phyloP scores from a whole-genome alignment of 108 stramenopile genomes.

The Conticribra guillardii region DNA sequence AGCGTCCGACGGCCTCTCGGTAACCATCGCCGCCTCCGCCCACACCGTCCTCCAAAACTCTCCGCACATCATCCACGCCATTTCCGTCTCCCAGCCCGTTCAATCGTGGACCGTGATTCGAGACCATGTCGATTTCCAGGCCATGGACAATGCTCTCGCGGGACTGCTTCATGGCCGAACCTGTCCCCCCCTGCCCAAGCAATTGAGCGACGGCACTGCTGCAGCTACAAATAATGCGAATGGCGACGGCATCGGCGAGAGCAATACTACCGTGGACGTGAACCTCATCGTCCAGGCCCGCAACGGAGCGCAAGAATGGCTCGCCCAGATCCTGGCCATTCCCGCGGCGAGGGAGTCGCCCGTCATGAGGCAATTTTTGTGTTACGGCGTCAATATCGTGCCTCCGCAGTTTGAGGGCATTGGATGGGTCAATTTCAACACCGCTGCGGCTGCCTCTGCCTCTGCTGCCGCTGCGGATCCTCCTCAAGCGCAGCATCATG shows the following conservation, averaged over 20 bases:
- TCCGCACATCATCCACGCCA: constrained; percentile 68
- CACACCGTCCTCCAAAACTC: constrained; percentile 6
- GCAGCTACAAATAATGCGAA: too few species aligned
- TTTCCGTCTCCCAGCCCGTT: constrained; percentile 79
- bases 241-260: too few species aligned
- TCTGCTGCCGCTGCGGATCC: too few species aligned
- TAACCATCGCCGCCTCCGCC: constrained; percentile 41
- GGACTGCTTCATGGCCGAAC: constrained; percentile 25
- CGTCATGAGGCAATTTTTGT: constrained; percentile 74
- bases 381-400: constrained; percentile 79
- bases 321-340: constrained; percentile 59
- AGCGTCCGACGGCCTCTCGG: constrained; percentile 25
- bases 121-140: constrained; percentile 76
- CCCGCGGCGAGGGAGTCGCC: constrained; percentile 67
- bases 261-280: constrained; percentile 25
- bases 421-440: constrained; percentile 70
- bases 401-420: constrained; percentile 84
- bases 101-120: constrained; percentile 89
- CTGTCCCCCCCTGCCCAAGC: constrained; percentile 63
- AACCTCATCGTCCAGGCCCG: constrained; percentile 54
- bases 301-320: constrained; percentile 73
- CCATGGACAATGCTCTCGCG: constrained; percentile 57
- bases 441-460: constrained; percentile 31
- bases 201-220: too few species aligned
- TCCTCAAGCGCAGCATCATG: too few species aligned